Evolutionary conservation across 1,284 basidiomycete species (phyloP).

Genomic region (Xanthoconium separans): DNA sequence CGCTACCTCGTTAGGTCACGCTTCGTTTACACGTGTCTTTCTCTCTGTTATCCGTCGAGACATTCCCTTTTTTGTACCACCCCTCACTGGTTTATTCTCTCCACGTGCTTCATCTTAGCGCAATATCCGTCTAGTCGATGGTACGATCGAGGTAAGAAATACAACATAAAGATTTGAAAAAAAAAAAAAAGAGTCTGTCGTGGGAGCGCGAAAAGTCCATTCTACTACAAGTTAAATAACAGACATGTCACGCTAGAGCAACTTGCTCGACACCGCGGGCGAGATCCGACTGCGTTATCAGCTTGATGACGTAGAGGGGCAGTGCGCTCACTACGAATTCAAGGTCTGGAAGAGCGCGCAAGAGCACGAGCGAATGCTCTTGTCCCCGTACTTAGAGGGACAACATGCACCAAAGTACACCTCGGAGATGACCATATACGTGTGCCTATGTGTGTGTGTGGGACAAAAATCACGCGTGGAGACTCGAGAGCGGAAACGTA

Average conservation of each 20-base stretch:
- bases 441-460: conserved; percentile 59
- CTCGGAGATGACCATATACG: conserved; percentile 95
- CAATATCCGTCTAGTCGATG: conserved; percentile 23
- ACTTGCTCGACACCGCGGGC: conserved; percentile 93
- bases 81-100: neutral
- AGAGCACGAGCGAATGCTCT: neutral
- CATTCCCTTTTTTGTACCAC: conserved; percentile 14
- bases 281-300: conserved; percentile 84
- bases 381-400: no score
- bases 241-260: conserved; percentile 49
- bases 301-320: conserved; percentile 90
- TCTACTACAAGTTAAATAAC: no score
- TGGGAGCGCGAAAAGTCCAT: no score
- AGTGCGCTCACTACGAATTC: conserved; percentile 91
- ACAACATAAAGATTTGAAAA: conserved; percentile 39
- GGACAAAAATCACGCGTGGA: neutral
- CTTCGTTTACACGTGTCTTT: neutral
- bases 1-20: conserved; percentile 12
- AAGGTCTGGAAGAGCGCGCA: conserved; percentile 78
- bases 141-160: conserved; percentile 28
- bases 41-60: conserved; percentile 7
- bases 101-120: conserved; percentile 30
- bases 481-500: conserved; percentile 32
- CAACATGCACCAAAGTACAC: conserved; percentile 85
- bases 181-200: no score